Percentiles rank a stretch among this genome's conserved stretches.
These are phyloP conservation scores for Rhizopus sp. DNA, from an alignment of 371 early-diverging fungal genomes.

Conservation along the genomic window DNA sequence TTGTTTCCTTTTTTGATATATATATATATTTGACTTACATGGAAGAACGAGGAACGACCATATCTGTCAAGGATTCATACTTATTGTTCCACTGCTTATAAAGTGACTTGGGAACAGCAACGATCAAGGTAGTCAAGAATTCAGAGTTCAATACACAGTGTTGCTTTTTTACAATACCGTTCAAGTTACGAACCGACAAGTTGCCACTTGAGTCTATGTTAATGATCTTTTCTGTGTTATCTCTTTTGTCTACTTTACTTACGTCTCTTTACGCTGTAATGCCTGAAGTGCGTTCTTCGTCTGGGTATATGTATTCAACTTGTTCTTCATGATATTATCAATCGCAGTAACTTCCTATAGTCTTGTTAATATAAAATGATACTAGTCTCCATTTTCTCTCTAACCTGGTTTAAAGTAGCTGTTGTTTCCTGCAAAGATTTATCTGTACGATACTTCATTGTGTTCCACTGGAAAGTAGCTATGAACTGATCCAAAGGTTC, in stretches of 20 bases:
- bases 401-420: conserved; percentile 62
- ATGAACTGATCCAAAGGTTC: conserved; percentile 84
- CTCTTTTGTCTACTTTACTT: conserved; percentile 21
- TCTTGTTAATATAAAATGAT: conserved; percentile 11
- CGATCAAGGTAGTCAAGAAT: conserved; percentile 86
- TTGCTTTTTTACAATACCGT: conserved; percentile 88
- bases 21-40: conserved; percentile 61
- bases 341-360: conserved; percentile 80
- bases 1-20: not conserved
- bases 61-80: conserved; percentile 89
- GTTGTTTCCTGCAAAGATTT: conserved; percentile 86
- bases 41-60: conserved; percentile 97
- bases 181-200: conserved; percentile 82
- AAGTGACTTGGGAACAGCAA: conserved; percentile 89
- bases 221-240: not conserved
- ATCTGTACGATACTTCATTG: conserved; percentile 95
- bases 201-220: conserved; percentile 71
- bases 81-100: conserved; percentile 80
- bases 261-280: conserved; percentile 84
- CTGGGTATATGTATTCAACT: conserved; percentile 81
- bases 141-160: conserved; percentile 92
- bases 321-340: conserved; percentile 85
- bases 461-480: conserved; percentile 90
- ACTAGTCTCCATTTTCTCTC: no score
- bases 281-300: conserved; percentile 78